A percentile compares a stretch with the other conserved stretches of the same genome.
phyloP scores from a whole-genome alignment of 2,329 filamentous ascomycete species.

The Penicillium corylophilum region DNA sequence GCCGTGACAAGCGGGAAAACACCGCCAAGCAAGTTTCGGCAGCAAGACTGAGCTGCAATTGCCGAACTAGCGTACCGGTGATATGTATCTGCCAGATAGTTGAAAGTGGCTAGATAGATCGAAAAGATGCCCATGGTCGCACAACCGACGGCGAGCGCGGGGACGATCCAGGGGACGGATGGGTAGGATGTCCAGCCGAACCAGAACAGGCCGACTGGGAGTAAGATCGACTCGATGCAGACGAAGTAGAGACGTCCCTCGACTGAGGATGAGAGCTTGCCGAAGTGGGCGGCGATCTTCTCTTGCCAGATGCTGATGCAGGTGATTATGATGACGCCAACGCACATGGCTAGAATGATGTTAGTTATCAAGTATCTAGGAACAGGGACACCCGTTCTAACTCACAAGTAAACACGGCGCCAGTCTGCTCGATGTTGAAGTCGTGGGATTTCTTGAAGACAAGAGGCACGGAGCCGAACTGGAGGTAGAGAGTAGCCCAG shows the following conservation, averaged over 20 bases:
- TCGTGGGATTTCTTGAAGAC: conserved; percentile 68
- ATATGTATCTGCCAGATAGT: conserved; percentile 88
- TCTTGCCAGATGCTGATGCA: conserved; percentile 71
- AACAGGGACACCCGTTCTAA: background rate
- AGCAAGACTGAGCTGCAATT: conserved; percentile 81
- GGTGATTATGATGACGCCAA: conserved; percentile 66
- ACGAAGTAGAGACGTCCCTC: conserved; percentile 82
- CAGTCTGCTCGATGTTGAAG: conserved; percentile 67
- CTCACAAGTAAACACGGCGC: conserved; percentile 65
- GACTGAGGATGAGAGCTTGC: conserved; percentile 54
- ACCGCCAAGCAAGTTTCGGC: conserved; percentile 79
- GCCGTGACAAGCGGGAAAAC: conserved; percentile 75
- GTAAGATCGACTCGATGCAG: conserved; percentile 70
- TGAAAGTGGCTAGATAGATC: conserved; percentile 86
- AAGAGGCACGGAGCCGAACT: conserved; percentile 76
- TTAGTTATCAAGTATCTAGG: background rate
- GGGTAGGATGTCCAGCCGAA: conserved; percentile 70
- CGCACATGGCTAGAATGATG: conserved; percentile 58
- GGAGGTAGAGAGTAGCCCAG: conserved; percentile 86
- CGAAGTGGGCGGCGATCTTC: conserved; percentile 55
- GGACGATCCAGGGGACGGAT: conserved; percentile 69
- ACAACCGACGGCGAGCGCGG: conserved; percentile 67
- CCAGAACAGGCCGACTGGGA: conserved; percentile 79
- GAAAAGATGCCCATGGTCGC: conserved; percentile 84
- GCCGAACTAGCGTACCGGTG: conserved; percentile 81